Percentiles rank a stretch among this genome's conserved stretches.
phyloP scores from a whole-genome alignment of 805 yeast genomes.

The Kuraishia ogatae region DNA sequence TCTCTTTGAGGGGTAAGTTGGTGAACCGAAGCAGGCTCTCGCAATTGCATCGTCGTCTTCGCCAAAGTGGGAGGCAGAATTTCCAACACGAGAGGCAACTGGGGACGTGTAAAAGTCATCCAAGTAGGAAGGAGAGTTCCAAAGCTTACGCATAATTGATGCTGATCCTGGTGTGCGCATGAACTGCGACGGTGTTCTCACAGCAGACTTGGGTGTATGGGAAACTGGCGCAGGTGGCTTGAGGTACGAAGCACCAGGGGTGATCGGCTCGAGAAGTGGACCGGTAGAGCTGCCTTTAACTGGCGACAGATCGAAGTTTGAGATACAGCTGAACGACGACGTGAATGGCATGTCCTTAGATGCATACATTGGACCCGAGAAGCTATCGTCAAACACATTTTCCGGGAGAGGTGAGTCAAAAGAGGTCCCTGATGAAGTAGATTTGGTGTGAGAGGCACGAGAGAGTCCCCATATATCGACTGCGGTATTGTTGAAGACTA shows the following conservation, averaged over 20 bases:
- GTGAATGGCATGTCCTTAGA: slow-evolving; percentile 41
- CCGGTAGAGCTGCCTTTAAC: slow-evolving; percentile 50
- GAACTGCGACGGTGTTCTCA: slow-evolving; percentile 1
- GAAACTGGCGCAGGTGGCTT: slow-evolving; percentile 14
- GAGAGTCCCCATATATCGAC: background rate
- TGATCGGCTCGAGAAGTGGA: slow-evolving; percentile 55
- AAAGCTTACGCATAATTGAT: slow-evolving; percentile 32
- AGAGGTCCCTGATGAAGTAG: background rate
- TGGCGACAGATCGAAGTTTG: slow-evolving; percentile 58
- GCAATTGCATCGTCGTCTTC: slow-evolving; percentile 19
- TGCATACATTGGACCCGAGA: slow-evolving; percentile 15
- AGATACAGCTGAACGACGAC: slow-evolving; percentile 58
- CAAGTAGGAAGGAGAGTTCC: slow-evolving; percentile 60
- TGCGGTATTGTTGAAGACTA: slow-evolving; percentile 16
- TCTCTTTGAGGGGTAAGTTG: slow-evolving; percentile 16
- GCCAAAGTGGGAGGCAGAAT: slow-evolving; percentile 5
- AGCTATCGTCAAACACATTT: background rate
- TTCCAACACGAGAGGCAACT: slow-evolving; percentile 6
- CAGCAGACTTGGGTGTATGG: slow-evolving; percentile 5
- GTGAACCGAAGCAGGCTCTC: slow-evolving; percentile 26
- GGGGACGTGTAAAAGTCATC: slow-evolving; percentile 62
- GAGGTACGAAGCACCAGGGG: slow-evolving; percentile 29
- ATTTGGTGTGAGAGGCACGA: slow-evolving; percentile 5
- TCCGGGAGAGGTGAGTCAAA: background rate
- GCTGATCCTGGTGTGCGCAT: slow-evolving; percentile 6